A percentile compares a stretch with the other conserved stretches of the same genome.
phyloP scores from a whole-genome alignment of 2,329 filamentous ascomycete genomes.

The Leptographium procerum region DNA sequence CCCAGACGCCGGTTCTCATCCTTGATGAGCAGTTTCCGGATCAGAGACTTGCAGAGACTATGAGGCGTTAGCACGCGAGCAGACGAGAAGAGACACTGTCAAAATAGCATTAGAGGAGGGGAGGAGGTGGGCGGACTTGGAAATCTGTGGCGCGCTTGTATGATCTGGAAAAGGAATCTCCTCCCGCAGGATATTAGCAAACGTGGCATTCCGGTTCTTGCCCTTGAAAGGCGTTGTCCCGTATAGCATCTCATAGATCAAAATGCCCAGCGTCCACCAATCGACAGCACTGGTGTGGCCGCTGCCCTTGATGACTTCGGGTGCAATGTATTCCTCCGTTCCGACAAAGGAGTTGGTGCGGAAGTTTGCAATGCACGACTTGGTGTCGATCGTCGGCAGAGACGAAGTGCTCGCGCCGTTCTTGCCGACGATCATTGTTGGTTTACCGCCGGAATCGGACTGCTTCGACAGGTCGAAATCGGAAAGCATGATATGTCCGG shows the following conservation, averaged over 20 bases:
- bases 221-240: slow-evolving; percentile 98
- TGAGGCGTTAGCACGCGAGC: slow-evolving; percentile 5
- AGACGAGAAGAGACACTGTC: neutral
- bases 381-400: slow-evolving; percentile 93
- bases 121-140: slow-evolving; percentile 56
- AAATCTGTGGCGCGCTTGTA: slow-evolving; percentile 70
- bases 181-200: slow-evolving; percentile 91
- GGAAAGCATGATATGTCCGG: slow-evolving; percentile 99
- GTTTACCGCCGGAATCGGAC: slow-evolving; percentile 88
- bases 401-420: slow-evolving; percentile 78
- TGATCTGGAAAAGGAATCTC: slow-evolving; percentile 95
- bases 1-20: slow-evolving; percentile 90
- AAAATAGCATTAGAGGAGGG: neutral
- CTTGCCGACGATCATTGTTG: slow-evolving; percentile 92
- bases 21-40: slow-evolving; percentile 94
- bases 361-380: slow-evolving; percentile 97
- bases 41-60: slow-evolving; percentile 91
- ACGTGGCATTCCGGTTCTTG: slow-evolving; percentile 96
- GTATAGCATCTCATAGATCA: slow-evolving; percentile 98
- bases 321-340: slow-evolving; percentile 97
- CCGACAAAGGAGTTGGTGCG: slow-evolving; percentile 97
- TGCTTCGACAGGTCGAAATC: slow-evolving; percentile 98
- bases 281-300: slow-evolving; percentile 97
- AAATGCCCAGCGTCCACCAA: slow-evolving; percentile 96
- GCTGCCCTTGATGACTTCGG: slow-evolving; percentile 96